Evolutionary conservation across 257 asterid species (phyloP), one percentile per base, ranked within the genome.

Genomic region (Ilex aquifolium): DNA sequence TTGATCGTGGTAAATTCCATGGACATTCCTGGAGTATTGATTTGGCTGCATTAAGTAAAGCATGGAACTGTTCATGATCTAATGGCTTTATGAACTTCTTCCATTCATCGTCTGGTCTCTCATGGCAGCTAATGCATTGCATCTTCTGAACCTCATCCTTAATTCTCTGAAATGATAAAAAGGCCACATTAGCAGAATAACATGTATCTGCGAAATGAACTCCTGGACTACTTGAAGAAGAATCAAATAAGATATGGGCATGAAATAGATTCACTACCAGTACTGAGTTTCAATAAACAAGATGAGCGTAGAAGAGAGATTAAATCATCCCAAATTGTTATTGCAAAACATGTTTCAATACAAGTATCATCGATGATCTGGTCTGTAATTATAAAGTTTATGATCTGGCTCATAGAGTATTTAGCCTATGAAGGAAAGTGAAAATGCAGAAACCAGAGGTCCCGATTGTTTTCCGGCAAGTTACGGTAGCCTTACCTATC

Each of bases 31-130:
- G 77, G 39, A 62, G 42, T 51, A 57, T 50, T 57, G 65, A 59
- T 66, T 72, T 87, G 63, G 79, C 80, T 61, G 77, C 82, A 65
- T 67, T 61, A 30, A 90, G 91, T 17, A 82, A 76, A 46, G 39
- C 4, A 55, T 51, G 81, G 73, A 90, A 90, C 44, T 80, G 84
- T 52, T 85, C 88, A 44, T 85, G 88, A 71, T 77, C 87, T 32
- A 32, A 31, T 59, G 91, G 83, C 77, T 80, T 87, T 66, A 62
- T 62, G 50, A 77, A 81, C n/a, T 69, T 77, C 31, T 79, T 11
- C 6, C 4, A 60, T 21, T 70, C 73, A 65, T 60, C 70, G 2
- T 74, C 75, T 67, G 56, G 71, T 56, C 57, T 60, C 60, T 65
- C 81, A 44, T 54, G 66, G 61, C 62, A 44, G 61, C 65, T 74